Evolutionary conservation across 352 stramenopile genomes (phyloP), one percentile per base, ranked within the genome.

Genomic region (Peronospora tabacina): DNA sequence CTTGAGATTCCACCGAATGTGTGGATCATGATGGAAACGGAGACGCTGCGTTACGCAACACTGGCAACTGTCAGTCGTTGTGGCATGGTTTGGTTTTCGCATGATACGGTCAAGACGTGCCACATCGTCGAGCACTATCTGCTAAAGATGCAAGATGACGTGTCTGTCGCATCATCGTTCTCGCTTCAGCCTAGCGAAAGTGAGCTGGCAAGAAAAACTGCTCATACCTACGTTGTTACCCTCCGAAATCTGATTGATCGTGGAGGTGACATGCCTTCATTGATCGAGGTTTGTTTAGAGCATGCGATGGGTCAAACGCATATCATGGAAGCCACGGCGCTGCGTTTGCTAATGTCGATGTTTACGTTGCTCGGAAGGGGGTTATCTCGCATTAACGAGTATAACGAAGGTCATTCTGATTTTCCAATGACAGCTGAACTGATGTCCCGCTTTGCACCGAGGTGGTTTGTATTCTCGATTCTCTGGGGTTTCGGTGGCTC

Each of bases 21-120:
- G n/a, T 95, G 95, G 66, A 98, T 99, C 57, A 97, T 99, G 66
- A 96, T 99, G 61, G 97, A 99, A 74, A 98, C 98, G 2, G 97
- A 99, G 51, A 99, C 90, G 41, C 71, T 99, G 17, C 85, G 90
- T 17, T 96, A 98, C 56, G 97, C 97, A 7, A 99, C 97, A 19
- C 84, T 98, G 12, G 97, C 97, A 33, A 99, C 97, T n/a, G 97
- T 99, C 33, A 98, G 87, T 83, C 92, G 97, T 43, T 99, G 97
- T 63, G 97, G 97, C 17, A 99, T 99, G 95, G 90, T 99, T 24
- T 99, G 96, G 95, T 99, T 99, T 61, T 97, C 91, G 24, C 75
- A 94, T 24, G 95, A 98, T 39, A 98, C 91, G 10, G 82, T 99
- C 42, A 86, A 95, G 32, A 90, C 85, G 19, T 66, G 58, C 11